phyloP scores from a whole-genome alignment of 2,329 filamentous ascomycete genomes.

The Microthyrium microscopicum region DNA sequence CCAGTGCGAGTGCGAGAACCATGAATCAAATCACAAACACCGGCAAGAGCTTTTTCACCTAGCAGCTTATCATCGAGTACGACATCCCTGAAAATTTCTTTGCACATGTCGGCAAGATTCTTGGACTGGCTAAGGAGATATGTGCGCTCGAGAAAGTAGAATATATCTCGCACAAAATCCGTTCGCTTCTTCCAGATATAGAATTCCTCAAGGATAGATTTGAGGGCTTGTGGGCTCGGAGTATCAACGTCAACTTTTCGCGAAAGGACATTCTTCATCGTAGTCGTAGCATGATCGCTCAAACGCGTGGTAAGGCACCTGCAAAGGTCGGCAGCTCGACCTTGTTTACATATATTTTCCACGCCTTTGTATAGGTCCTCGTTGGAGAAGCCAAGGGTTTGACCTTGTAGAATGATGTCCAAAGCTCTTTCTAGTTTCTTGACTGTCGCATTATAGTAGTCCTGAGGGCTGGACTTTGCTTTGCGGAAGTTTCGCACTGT shows the following conservation, averaged over 20 bases:
- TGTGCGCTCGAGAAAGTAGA: constrained; percentile 85
- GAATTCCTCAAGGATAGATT: too few relatives aligned
- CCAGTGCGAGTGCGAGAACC: constrained; percentile 46
- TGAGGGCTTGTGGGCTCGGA: too few relatives aligned
- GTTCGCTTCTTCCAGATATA: constrained; percentile 38
- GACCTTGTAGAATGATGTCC: constrained; percentile 51
- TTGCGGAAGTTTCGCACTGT: too few relatives aligned
- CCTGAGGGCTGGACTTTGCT: too few relatives aligned
- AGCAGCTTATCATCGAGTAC: constrained; percentile 38
- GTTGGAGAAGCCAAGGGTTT: constrained; percentile 36
- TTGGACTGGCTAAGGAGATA: constrained; percentile 64
- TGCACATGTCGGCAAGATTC: constrained; percentile 67
- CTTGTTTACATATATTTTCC: constrained; percentile 77
- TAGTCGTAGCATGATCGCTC: constrained; percentile 26
- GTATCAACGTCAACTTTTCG: too few relatives aligned
- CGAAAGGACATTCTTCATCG: background rate
- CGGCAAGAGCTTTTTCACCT: constrained; percentile 40
- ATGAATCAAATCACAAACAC: constrained; percentile 61
- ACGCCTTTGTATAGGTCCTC: constrained; percentile 82
- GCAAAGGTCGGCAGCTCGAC: constrained; percentile 51
- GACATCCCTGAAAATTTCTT: constrained; percentile 53
- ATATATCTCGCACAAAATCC: constrained; percentile 69
- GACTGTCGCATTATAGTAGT: constrained; percentile 69
- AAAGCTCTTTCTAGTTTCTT: constrained; percentile 58
- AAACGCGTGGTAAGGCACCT: constrained; percentile 47